These are phyloP conservation scores for Iris macrosiphon DNA, from an alignment of 106 monocot genomes.

Conservation along the genomic window DNA sequence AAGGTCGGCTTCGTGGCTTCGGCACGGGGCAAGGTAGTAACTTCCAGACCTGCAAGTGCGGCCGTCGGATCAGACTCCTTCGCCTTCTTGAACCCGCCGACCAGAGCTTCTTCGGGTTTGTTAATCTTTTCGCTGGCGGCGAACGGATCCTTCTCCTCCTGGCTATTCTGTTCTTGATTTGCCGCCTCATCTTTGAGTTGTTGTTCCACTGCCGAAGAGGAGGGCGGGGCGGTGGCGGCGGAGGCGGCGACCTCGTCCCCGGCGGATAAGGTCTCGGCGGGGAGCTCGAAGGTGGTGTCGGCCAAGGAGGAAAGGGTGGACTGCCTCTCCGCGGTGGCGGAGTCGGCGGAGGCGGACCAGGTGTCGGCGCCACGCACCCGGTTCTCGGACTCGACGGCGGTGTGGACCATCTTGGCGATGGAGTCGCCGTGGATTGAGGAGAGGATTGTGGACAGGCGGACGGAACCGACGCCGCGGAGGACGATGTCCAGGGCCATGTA, in stretches of 20 bases:
- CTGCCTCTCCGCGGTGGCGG: conserved; percentile 40
- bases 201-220: conserved; percentile 24
- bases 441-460: conserved; percentile 75
- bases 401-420: conserved; percentile 84
- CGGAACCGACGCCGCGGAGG: conserved; percentile 79
- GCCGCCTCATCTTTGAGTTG: conserved; percentile 21
- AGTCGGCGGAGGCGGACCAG: conserved; percentile 53
- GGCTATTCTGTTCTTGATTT: conserved; percentile 7
- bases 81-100: conserved; percentile 83
- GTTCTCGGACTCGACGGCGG: conserved; percentile 72
- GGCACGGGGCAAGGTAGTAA: conserved; percentile 64
- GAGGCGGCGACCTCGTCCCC: conserved; percentile 72
- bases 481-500: conserved; percentile 99
- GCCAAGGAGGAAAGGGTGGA: conserved; percentile 47
- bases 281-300: conserved; percentile 59
- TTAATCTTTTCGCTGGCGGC: conserved; percentile 85
- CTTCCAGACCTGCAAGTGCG: conserved; percentile 76
- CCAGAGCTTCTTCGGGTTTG: conserved; percentile 78
- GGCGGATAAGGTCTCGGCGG: conserved; percentile 70
- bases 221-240: conserved; percentile 29
- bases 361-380: conserved; percentile 56
- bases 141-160: conserved; percentile 90
- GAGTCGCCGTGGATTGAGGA: conserved; percentile 82
- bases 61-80: conserved; percentile 39
- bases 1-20: conserved; percentile 86